Percentiles rank a stretch among this genome's conserved stretches.
Conservation (phyloP, 306 rosid species). For the Sphenostylis stenocarpa region DNA sequence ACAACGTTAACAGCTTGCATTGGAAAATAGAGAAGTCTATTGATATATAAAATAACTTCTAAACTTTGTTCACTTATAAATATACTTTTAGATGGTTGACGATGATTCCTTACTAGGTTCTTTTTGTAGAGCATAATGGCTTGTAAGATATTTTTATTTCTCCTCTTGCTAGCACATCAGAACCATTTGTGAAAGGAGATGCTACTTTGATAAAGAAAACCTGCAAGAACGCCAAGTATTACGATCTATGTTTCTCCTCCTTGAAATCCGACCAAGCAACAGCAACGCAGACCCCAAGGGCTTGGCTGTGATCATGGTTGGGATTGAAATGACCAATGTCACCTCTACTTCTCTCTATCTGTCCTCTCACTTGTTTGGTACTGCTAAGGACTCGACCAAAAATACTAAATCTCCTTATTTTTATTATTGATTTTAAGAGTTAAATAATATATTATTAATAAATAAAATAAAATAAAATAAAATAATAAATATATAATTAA, state of each 20-base stretch:
- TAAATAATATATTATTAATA: too few relatives aligned
- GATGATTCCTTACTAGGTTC: not conserved
- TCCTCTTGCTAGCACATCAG: slow-evolving; percentile 31
- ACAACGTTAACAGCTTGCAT: not conserved
- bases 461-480: too few relatives aligned
- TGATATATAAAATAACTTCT: too few relatives aligned
- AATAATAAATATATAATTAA: too few relatives aligned
- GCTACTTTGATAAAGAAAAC: slow-evolving; percentile 57
- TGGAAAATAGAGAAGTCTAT: not conserved
- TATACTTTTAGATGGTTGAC: too few relatives aligned
- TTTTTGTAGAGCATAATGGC: slow-evolving; percentile 26
- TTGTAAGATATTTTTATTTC: slow-evolving; percentile 28
- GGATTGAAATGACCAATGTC: slow-evolving; percentile 58
- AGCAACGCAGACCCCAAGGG: slow-evolving; percentile 62
- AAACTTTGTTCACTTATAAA: too few relatives aligned
- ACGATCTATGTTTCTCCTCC: slow-evolving; percentile 62
- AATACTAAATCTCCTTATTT: too few relatives aligned
- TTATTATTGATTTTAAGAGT: too few relatives aligned
- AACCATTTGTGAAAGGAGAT: slow-evolving; percentile 42
- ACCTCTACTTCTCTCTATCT: slow-evolving; percentile 68
- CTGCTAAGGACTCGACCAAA: slow-evolving; percentile 27
- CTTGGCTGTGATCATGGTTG: slow-evolving; percentile 64
- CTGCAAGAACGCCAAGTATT: slow-evolving; percentile 66
- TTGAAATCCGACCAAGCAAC: slow-evolving; percentile 66
- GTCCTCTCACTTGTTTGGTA: slow-evolving; percentile 49